These are phyloP conservation scores for Colletotrichum sublineola DNA, from an alignment of 2,329 filamentous ascomycete species.

Conservation along the genomic window DNA sequence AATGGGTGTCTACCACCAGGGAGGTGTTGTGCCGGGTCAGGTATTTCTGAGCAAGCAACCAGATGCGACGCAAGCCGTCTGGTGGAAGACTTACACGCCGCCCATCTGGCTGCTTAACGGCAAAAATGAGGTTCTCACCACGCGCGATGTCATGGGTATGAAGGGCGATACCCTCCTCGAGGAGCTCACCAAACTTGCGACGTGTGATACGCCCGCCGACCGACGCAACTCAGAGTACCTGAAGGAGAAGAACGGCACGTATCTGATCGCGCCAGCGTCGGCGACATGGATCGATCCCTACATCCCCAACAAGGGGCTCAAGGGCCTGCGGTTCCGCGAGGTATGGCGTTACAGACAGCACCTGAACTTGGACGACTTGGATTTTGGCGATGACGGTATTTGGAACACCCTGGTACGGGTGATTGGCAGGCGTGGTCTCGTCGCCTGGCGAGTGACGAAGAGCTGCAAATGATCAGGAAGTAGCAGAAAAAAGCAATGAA, in stretches of 20 bases:
- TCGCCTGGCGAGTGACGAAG: conserved; percentile 75
- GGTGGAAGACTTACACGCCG: conserved; percentile 90
- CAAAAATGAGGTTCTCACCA: conserved; percentile 78
- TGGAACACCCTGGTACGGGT: conserved; percentile 79
- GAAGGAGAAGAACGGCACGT: conserved; percentile 74
- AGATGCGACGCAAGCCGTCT: conserved; percentile 77
- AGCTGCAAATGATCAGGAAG: conserved; percentile 57
- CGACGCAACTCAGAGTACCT: conserved; percentile 67
- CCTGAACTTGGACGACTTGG: conserved; percentile 83
- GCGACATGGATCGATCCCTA: conserved; percentile 78
- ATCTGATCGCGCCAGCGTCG: conserved; percentile 80
- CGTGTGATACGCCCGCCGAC: conserved; percentile 72
- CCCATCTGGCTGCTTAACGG: conserved; percentile 85
- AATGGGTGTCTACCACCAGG: conserved; percentile 88
- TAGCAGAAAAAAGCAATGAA: conserved; percentile 15
- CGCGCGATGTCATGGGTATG: conserved; percentile 81
- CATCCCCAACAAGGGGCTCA: conserved; percentile 68
- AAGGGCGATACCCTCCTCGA: conserved; percentile 70
- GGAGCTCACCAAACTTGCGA: conserved; percentile 70
- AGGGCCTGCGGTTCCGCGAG: conserved; percentile 74
- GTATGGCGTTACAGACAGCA: conserved; percentile 78
- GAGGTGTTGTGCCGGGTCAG: conserved; percentile 81
- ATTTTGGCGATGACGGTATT: conserved; percentile 82
- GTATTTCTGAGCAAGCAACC: conserved; percentile 79
- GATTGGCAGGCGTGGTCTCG: conserved; percentile 72